A percentile compares a stretch with the other conserved stretches of the same genome.
Evolutionary conservation across 805 yeast species (phyloP).

Genomic region (Starmerella potacharoeniae): DNA sequence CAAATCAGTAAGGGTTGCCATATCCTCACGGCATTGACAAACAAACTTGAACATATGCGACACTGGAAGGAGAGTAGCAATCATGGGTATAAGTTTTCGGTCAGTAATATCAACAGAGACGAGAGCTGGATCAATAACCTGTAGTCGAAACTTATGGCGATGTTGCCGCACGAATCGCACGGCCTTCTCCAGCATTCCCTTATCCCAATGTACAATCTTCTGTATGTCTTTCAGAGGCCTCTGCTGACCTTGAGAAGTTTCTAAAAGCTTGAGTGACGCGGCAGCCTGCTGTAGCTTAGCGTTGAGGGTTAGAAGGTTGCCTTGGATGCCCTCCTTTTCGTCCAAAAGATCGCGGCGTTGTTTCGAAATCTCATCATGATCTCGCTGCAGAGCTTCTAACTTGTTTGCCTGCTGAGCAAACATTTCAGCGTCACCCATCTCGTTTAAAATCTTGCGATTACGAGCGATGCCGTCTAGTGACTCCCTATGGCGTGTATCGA

Average conservation of each 20-base stretch:
- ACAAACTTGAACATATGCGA: constrained; percentile 53
- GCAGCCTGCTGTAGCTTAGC: not conserved
- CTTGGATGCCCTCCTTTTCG: not conserved
- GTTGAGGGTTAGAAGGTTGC: not conserved
- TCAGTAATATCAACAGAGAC: constrained; percentile 49
- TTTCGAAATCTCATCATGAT: not conserved
- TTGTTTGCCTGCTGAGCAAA: not conserved
- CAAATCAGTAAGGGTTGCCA: constrained; percentile 34
- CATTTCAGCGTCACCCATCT: not conserved
- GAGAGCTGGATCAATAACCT: constrained; percentile 64
- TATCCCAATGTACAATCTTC: not conserved
- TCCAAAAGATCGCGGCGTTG: not conserved
- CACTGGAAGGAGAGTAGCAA: constrained; percentile 47
- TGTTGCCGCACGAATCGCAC: not conserved
- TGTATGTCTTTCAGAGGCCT: not conserved
- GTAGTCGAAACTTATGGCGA: constrained; percentile 27
- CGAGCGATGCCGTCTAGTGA: not conserved
- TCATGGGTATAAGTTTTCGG: constrained; percentile 38
- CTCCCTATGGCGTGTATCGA: not conserved
- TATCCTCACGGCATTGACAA: constrained; percentile 43
- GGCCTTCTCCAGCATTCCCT: not conserved
- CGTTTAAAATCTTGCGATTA: not conserved
- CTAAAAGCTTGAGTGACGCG: not conserved
- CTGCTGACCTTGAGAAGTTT: not conserved
- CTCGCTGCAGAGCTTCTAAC: not conserved